Percentiles rank a stretch among this genome's conserved stretches.
Conservation (phyloP, 805 yeast species). For the Yamadazyma sp. region DNA sequence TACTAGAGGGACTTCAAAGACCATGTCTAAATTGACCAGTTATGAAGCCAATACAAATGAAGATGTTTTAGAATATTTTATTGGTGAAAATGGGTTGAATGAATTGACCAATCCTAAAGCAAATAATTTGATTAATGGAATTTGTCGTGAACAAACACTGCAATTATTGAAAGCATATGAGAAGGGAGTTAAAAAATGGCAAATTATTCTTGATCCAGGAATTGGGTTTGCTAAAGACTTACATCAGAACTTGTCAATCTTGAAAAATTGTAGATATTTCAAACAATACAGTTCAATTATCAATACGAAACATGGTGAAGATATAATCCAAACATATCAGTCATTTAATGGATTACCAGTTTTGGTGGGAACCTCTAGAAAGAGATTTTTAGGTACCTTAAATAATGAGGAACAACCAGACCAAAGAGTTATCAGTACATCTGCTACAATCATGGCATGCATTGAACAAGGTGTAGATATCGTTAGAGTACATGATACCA, state of each 20-base stretch:
- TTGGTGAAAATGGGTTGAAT: too few relatives aligned
- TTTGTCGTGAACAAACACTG: slow-evolving; percentile 61
- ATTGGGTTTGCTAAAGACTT: slow-evolving; percentile 89
- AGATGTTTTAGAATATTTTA: too few relatives aligned
- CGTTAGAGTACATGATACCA: slow-evolving; percentile 84
- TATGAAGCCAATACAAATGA: slow-evolving; percentile 45
- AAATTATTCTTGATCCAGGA: slow-evolving; percentile 90
- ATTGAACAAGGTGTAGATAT: slow-evolving; percentile 73
- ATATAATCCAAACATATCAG: slow-evolving; percentile 23
- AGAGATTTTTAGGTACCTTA: slow-evolving; percentile 76
- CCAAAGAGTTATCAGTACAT: slow-evolving; percentile 74
- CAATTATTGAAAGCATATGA: slow-evolving; percentile 55
- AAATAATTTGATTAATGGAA: slow-evolving; percentile 47
- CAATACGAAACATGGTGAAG: slow-evolving; percentile 14
- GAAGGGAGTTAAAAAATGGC: slow-evolving; percentile 82
- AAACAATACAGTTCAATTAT: slow-evolving; percentile 45
- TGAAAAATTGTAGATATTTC: slow-evolving; percentile 48
- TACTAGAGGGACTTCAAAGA: slow-evolving; percentile 75
- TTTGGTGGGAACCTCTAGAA: slow-evolving; percentile 84
- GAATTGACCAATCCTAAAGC: slow-evolving; percentile 32
- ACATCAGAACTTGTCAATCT: slow-evolving; percentile 64
- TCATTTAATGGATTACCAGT: slow-evolving; percentile 59
- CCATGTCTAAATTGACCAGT: slow-evolving; percentile 60
- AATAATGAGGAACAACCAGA: slow-evolving; percentile 55
- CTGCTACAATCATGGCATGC: slow-evolving; percentile 70